These are phyloP conservation scores for Dorcoceras hygrometricum DNA, from an alignment of 257 asterid genomes.

Conservation along the genomic window DNA sequence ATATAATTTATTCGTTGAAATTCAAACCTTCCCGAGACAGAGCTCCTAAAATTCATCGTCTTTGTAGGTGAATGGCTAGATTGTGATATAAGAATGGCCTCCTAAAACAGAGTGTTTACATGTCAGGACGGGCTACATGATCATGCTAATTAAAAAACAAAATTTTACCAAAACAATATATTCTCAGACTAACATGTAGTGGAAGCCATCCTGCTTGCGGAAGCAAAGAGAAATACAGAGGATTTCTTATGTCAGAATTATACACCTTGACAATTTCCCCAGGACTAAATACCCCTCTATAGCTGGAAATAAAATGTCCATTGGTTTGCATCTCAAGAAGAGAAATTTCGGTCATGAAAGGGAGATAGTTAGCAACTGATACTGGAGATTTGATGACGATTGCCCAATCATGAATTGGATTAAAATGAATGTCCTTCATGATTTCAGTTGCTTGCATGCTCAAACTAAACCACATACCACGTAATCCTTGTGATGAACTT, in stretches of 20 bases:
- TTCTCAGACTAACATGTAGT: conserved; percentile 52
- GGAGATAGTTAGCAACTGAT: conserved; percentile 74
- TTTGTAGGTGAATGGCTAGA: conserved; percentile 63
- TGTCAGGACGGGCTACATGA: conserved; percentile 24
- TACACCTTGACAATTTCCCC: conserved; percentile 78
- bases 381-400: conserved; percentile 75
- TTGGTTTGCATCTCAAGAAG: conserved; percentile 84
- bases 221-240: conserved; percentile 76
- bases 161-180: background rate
- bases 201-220: conserved; percentile 98
- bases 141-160: conserved; percentile 17
- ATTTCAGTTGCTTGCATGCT: conserved; percentile 78
- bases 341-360: conserved; percentile 81
- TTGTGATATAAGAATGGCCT: conserved; percentile 82
- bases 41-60: conserved; percentile 78
- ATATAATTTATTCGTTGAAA: conserved; percentile 12
- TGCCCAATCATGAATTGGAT: conserved; percentile 82
- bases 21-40: conserved; percentile 91
- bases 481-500: conserved; percentile 61
- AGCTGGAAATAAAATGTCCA: conserved; percentile 78
- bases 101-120: conserved; percentile 43
- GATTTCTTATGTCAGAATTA: conserved; percentile 75
- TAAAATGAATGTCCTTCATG: conserved; percentile 59
- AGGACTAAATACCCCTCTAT: conserved; percentile 70
- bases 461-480: conserved; percentile 81